Evolutionary conservation across 2,329 filamentous ascomycete species (phyloP).

Genomic region (Didymella arachidicola): DNA sequence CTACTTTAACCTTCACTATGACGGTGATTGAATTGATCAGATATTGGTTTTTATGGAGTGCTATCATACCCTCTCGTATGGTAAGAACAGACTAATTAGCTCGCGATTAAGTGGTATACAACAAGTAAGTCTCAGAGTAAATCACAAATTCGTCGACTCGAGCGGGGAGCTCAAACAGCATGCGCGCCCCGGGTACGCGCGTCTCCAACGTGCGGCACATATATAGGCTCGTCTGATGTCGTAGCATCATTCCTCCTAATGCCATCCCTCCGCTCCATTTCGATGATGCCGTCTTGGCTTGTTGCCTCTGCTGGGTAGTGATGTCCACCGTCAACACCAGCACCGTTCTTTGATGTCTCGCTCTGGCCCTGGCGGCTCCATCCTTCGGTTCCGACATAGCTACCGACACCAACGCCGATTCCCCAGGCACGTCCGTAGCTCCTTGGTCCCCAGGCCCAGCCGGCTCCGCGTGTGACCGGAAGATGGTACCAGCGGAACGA

Average conservation of each 20-base stretch:
- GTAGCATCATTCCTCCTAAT: slow-evolving; percentile 5
- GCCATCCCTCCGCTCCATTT: slow-evolving; percentile 19
- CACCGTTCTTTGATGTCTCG: slow-evolving; percentile 21
- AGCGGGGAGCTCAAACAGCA: slow-evolving; percentile 2
- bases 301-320: slow-evolving; percentile 14
- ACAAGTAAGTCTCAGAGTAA: background rate
- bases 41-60: background rate
- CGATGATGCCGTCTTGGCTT: slow-evolving; percentile 22
- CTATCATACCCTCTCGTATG: background rate
- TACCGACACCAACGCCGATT: slow-evolving; percentile 68
- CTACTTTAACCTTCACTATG: background rate
- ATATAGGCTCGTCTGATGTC: slow-evolving; percentile 7
- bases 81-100: background rate
- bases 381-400: slow-evolving; percentile 58
- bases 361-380: slow-evolving; percentile 44
- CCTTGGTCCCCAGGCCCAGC: slow-evolving; percentile 88
- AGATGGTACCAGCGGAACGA: slow-evolving; percentile 87
- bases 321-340: slow-evolving; percentile 10
- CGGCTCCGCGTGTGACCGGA: slow-evolving; percentile 77
- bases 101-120: background rate
- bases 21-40: background rate
- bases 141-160: background rate
- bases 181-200: slow-evolving; percentile 4
- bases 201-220: slow-evolving; percentile 11
- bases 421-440: slow-evolving; percentile 78